Conservation (phyloP, 2,329 filamentous ascomycete species). For the Penicillium aurantiogriseum region DNA sequence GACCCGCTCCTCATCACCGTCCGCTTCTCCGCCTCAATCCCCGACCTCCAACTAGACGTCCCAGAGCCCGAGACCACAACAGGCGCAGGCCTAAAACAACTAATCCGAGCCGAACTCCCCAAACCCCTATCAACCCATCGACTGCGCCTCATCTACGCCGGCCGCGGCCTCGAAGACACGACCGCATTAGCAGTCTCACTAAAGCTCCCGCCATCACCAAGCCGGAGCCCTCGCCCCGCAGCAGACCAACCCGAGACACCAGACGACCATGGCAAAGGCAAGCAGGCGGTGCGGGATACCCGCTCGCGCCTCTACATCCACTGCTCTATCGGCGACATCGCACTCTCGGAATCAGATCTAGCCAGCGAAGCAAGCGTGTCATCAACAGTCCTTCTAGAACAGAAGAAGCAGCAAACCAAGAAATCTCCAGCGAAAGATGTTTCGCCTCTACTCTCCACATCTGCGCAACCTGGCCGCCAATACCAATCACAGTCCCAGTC, state of each 20-base stretch:
- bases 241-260: slow-evolving; percentile 12
- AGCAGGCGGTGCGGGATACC: slow-evolving; percentile 56
- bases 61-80: slow-evolving; percentile 66
- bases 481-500: slow-evolving; percentile 10
- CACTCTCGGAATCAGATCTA: slow-evolving; percentile 67
- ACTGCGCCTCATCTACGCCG: slow-evolving; percentile 85
- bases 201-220: slow-evolving; percentile 59
- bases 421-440: not conserved
- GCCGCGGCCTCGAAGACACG: slow-evolving; percentile 77
- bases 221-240: slow-evolving; percentile 37
- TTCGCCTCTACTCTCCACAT: slow-evolving; percentile 6
- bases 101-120: slow-evolving; percentile 72
- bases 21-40: slow-evolving; percentile 82
- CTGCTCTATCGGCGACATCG: slow-evolving; percentile 80
- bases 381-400: slow-evolving; percentile 28
- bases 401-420: slow-evolving; percentile 11
- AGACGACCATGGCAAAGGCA: slow-evolving; percentile 58
- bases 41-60: slow-evolving; percentile 79
- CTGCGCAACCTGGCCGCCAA: not conserved
- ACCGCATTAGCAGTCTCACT: slow-evolving; percentile 68
- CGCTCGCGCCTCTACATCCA: slow-evolving; percentile 75
- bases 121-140: slow-evolving; percentile 62
- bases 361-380: slow-evolving; percentile 58
- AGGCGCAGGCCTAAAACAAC: slow-evolving; percentile 74
- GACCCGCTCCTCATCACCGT: slow-evolving; percentile 70